Evolutionary conservation across 2,329 filamentous ascomycete genomes (phyloP).

Genomic region (Talaromyces sp.): DNA sequence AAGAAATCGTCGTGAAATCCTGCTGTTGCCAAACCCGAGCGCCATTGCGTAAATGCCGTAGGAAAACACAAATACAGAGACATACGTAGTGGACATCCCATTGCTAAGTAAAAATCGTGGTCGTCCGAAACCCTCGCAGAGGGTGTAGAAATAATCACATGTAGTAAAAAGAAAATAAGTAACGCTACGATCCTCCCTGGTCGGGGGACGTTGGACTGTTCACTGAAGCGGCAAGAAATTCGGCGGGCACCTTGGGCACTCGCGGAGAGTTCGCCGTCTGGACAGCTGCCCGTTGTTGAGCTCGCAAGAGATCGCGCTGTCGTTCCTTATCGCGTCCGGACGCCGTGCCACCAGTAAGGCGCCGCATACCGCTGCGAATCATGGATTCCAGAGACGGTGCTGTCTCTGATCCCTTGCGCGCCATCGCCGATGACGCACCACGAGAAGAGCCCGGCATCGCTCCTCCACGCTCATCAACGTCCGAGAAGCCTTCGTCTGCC

Average conservation of each 20-base stretch:
- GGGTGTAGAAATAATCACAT: not conserved
- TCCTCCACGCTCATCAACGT: slow-evolving; percentile 65
- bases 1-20: not conserved
- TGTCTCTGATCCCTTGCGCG: slow-evolving; percentile 33
- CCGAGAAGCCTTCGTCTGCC: slow-evolving; percentile 69
- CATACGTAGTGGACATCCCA: not conserved
- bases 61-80: not conserved
- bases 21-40: not conserved
- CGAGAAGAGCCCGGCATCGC: slow-evolving; percentile 20
- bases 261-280: slow-evolving; percentile 37
- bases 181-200: slow-evolving; percentile 3
- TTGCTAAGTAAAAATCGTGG: not conserved
- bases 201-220: slow-evolving; percentile 33
- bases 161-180: not conserved
- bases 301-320: slow-evolving; percentile 38
- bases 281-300: slow-evolving; percentile 37
- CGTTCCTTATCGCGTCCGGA: slow-evolving; percentile 39
- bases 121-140: not conserved
- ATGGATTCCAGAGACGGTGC: slow-evolving; percentile 42
- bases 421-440: slow-evolving; percentile 18
- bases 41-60: not conserved
- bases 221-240: slow-evolving; percentile 37
- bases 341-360: slow-evolving; percentile 40
- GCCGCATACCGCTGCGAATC: slow-evolving; percentile 43
- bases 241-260: slow-evolving; percentile 44